phyloP scores from a whole-genome alignment of 2,329 filamentous ascomycete genomes.

The Mycocentrospora acerina region DNA sequence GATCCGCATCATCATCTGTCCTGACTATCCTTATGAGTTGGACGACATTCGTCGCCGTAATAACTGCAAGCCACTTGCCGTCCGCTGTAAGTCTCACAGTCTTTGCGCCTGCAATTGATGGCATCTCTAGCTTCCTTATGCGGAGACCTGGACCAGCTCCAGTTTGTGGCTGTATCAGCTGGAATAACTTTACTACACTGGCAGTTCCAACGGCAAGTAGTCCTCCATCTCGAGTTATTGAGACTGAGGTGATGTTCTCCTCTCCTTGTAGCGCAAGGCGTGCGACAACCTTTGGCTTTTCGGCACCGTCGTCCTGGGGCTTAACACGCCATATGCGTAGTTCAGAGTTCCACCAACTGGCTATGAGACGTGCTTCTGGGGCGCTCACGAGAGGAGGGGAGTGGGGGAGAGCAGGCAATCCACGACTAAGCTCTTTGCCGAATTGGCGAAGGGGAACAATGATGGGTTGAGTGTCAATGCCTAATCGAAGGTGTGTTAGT shows the following conservation, averaged over 20 bases:
- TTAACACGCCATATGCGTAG: conserved; percentile 77
- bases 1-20: conserved; percentile 43
- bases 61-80: conserved; percentile 66
- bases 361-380: conserved; percentile 69
- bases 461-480: conserved; percentile 81
- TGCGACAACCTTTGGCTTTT: conserved; percentile 46
- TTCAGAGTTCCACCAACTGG: conserved; percentile 91
- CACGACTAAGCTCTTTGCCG: conserved; percentile 77
- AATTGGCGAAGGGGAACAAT: conserved; percentile 77
- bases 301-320: conserved; percentile 48
- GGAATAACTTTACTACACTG: conserved; percentile 75
- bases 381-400: conserved; percentile 72
- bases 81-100: conserved; percentile 70
- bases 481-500: conserved; percentile 46
- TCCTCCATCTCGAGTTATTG: conserved; percentile 70
- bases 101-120: conserved; percentile 66
- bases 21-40: conserved; percentile 50
- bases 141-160: conserved; percentile 62
- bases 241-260: conserved; percentile 76
- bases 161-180: conserved; percentile 57
- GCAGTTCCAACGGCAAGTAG: conserved; percentile 76
- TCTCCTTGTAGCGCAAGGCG: conserved; percentile 58
- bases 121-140: conserved; percentile 69
- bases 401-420: conserved; percentile 82
- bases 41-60: conserved; percentile 49